These are phyloP conservation scores for Poteriospumella lacustris DNA, from an alignment of 108 stramenopile genomes.

Conservation along the genomic window DNA sequence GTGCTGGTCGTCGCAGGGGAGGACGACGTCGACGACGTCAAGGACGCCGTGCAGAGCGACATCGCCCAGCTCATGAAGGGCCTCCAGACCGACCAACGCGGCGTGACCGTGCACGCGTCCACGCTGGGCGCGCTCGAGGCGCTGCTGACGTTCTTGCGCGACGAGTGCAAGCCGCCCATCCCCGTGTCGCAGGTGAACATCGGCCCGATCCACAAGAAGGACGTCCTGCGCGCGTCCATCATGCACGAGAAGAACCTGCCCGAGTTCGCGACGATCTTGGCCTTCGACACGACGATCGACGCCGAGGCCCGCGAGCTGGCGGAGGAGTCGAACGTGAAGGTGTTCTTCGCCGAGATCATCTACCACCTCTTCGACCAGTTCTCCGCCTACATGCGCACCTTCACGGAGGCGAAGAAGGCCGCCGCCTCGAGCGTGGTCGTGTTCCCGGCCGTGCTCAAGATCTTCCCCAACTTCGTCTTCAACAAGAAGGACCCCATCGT, in stretches of 20 bases:
- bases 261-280: constrained; percentile 91
- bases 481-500: constrained; percentile 98
- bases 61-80: constrained; percentile 49
- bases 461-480: constrained; percentile 91
- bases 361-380: constrained; percentile 98
- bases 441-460: constrained; percentile 80
- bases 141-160: constrained; percentile 90
- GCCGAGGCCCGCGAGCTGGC: constrained; percentile 83
- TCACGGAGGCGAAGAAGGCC: constrained; percentile 66
- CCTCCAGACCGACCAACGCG: constrained; percentile 82
- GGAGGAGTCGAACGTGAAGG: constrained; percentile 77
- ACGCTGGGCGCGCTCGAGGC: constrained; percentile 98
- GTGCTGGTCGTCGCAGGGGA: constrained; percentile 86
- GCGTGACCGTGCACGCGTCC: constrained; percentile 96
- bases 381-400: constrained; percentile 77
- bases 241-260: constrained; percentile 92
- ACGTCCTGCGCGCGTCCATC: constrained; percentile 92
- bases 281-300: constrained; percentile 93
- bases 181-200: constrained; percentile 91
- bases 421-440: constrained; percentile 68
- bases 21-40: constrained; percentile 95
- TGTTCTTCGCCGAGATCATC: constrained; percentile 99
- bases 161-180: constrained; percentile 92
- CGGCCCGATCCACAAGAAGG: constrained; percentile 93
- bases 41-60: constrained; percentile 38